Conservation (phyloP, 768 basidiomycete species). For the Tylopilus balloui region DNA sequence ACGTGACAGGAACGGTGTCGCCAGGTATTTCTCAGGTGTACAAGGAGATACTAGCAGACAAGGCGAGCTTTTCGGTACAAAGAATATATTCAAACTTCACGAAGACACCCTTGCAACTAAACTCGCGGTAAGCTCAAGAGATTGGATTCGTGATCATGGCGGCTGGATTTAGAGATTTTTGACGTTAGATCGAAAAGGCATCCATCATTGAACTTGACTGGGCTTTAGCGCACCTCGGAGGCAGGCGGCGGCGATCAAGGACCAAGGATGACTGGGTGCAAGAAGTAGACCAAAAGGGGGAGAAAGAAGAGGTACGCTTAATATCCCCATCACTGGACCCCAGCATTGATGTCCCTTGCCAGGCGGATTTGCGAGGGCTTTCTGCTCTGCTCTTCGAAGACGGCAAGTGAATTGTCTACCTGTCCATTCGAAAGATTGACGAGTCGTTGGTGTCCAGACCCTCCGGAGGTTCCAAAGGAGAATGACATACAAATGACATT, state of each 20-base stretch:
- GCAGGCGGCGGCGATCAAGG: slow-evolving; percentile 32
- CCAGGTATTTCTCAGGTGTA: slow-evolving; percentile 75
- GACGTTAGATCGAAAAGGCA: slow-evolving; percentile 70
- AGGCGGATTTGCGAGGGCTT: slow-evolving; percentile 58
- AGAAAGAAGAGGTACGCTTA: slow-evolving; percentile 31
- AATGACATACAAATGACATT: slow-evolving; percentile 54
- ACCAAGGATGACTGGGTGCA: slow-evolving; percentile 39
- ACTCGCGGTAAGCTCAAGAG: slow-evolving; percentile 48
- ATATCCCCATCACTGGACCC: not conserved
- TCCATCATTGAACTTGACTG: slow-evolving; percentile 73
- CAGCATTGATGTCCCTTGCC: not conserved
- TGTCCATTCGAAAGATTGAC: not conserved
- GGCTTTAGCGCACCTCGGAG: slow-evolving; percentile 68
- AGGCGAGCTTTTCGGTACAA: slow-evolving; percentile 81
- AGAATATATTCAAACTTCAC: slow-evolving; percentile 80
- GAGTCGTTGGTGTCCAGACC: slow-evolving; percentile 27
- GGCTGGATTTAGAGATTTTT: not conserved
- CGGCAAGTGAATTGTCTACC: slow-evolving; percentile 34
- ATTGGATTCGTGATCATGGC: not conserved
- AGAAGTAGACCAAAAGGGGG: slow-evolving; percentile 43
- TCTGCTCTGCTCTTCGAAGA: slow-evolving; percentile 70
- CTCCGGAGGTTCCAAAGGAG: slow-evolving; percentile 38
- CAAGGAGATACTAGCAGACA: slow-evolving; percentile 71
- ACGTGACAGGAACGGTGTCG: not conserved
- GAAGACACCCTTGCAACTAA: slow-evolving; percentile 70